phyloP scores from a whole-genome alignment of 2,329 filamentous ascomycete species.

The Fonsecaea multimorphosa region DNA sequence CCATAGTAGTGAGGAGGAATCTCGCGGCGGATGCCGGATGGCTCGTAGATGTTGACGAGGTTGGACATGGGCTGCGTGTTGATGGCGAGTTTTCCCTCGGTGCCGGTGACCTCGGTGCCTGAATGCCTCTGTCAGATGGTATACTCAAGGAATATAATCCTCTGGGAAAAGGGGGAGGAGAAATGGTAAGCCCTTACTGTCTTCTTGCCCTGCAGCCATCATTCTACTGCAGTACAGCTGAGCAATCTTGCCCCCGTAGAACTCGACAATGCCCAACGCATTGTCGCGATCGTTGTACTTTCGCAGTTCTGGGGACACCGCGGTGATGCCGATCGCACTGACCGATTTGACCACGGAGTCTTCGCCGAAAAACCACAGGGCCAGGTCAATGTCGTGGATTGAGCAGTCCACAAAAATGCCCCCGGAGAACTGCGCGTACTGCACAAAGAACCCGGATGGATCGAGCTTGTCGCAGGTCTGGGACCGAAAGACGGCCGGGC shows the following conservation, averaged over 20 bases:
- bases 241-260: slow-evolving; percentile 67
- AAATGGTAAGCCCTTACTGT: slow-evolving; percentile 43
- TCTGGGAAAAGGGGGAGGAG: slow-evolving; percentile 45
- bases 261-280: slow-evolving; percentile 69
- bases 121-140: neutral
- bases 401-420: slow-evolving; percentile 75
- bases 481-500: slow-evolving; percentile 65
- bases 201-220: slow-evolving; percentile 72
- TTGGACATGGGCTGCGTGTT: slow-evolving; percentile 64
- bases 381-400: slow-evolving; percentile 72
- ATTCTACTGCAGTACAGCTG: slow-evolving; percentile 69
- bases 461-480: slow-evolving; percentile 73
- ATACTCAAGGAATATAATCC: neutral
- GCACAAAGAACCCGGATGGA: slow-evolving; percentile 70
- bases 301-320: slow-evolving; percentile 63
- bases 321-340: slow-evolving; percentile 63
- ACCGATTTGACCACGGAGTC: slow-evolving; percentile 62
- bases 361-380: slow-evolving; percentile 68
- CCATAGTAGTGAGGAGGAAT: slow-evolving; percentile 69
- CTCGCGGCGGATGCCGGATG: slow-evolving; percentile 62
- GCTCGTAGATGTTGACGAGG: slow-evolving; percentile 62
- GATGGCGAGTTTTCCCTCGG: slow-evolving; percentile 66
- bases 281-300: slow-evolving; percentile 68
- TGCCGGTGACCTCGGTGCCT: slow-evolving; percentile 69
- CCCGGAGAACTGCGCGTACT: slow-evolving; percentile 68